phyloP scores from a whole-genome alignment of 768 basidiomycete genomes.

The Cystofilobasidium macerans region DNA sequence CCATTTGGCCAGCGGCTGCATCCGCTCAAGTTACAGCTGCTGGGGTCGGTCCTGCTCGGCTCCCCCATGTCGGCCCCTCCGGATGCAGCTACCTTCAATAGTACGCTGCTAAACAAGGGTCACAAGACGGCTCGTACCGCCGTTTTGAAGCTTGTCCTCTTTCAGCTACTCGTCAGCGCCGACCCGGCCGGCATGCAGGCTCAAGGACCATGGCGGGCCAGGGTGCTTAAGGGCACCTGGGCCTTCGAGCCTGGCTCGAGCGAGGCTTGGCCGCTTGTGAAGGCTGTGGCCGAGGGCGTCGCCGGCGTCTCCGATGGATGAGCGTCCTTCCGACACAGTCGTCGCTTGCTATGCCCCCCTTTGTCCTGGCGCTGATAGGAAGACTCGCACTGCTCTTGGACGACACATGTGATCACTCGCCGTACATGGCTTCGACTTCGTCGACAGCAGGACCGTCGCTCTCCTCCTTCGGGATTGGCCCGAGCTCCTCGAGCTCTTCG shows the following conservation, averaged over 20 bases:
- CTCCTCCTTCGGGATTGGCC: constrained; percentile 43
- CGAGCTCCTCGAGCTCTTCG: constrained; percentile 57
- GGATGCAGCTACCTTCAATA: background rate
- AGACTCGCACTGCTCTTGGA: too few relatives aligned
- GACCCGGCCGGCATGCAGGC: background rate
- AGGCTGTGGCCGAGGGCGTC: background rate
- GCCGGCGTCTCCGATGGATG: background rate
- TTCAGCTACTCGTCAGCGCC: background rate
- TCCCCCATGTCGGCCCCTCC: background rate
- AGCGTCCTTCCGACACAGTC: too few relatives aligned
- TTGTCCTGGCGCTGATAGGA: too few relatives aligned
- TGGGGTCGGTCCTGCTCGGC: background rate
- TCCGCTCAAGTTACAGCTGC: background rate
- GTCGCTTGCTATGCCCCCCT: too few relatives aligned
- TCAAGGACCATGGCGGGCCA: background rate
- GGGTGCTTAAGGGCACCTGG: background rate
- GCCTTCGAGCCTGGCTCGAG: background rate
- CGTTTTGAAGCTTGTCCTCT: background rate
- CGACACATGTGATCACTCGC: constrained; percentile 3
- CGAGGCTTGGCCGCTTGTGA: background rate
- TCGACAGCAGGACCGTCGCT: constrained; percentile 36
- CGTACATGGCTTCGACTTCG: constrained; percentile 35
- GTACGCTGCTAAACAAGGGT: background rate
- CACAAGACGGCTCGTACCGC: background rate
- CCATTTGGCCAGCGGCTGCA: background rate